Conservation (phyloP, 2,329 filamentous ascomycete species). For the Ophiostoma tasmaniense region DNA sequence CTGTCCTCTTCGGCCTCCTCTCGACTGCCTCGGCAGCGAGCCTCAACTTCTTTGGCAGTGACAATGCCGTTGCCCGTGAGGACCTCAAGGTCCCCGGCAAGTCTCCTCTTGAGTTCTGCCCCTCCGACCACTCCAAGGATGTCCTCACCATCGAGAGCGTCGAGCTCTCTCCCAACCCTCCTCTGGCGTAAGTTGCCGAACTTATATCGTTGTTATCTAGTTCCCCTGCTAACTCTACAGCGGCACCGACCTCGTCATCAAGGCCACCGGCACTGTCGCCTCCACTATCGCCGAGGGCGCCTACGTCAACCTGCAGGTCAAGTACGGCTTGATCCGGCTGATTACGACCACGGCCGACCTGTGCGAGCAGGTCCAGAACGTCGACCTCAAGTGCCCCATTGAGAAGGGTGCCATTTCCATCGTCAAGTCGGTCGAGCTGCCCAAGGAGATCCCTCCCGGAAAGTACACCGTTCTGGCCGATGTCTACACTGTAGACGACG, state of each 20-base stretch:
- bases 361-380: conserved; percentile 81
- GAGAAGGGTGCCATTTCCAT: conserved; percentile 67
- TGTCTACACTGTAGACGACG: conserved; percentile 63
- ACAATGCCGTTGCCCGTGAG: conserved; percentile 40
- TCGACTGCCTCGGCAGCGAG: conserved; percentile 34
- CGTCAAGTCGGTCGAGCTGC: conserved; percentile 75
- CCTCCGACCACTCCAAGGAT: conserved; percentile 55
- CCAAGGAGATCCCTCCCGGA: conserved; percentile 79
- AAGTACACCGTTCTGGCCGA: conserved; percentile 85
- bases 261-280: conserved; percentile 65
- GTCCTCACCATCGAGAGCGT: conserved; percentile 70
- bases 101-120: conserved; percentile 76
- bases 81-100: conserved; percentile 67
- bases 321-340: conserved; percentile 87
- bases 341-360: conserved; percentile 74
- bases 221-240: conserved; percentile 36
- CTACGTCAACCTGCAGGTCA: conserved; percentile 75
- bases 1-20: conserved; percentile 38
- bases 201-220: not conserved
- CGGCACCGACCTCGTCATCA: conserved; percentile 68
- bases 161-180: conserved; percentile 78
- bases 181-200: conserved; percentile 57
- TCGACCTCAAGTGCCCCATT: conserved; percentile 82
- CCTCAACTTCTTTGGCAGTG: conserved; percentile 39
- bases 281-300: conserved; percentile 68